A percentile compares a stretch with the other conserved stretches of the same genome.
Evolutionary conservation across 2,329 filamentous ascomycete genomes (phyloP).

Genomic region (Neonectria ditissima): DNA sequence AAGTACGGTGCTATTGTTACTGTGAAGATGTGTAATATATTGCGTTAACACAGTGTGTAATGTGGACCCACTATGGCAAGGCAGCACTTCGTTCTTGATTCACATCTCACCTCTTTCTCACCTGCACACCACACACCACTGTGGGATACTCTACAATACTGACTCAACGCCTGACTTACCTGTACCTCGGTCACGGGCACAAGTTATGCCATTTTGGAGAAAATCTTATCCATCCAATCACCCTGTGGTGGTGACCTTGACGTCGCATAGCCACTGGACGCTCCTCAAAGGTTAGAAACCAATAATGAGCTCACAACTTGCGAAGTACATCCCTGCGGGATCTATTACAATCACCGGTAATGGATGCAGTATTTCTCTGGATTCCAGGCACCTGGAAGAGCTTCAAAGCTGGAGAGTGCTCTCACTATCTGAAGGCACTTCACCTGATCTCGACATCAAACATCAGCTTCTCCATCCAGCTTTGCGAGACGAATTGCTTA

Average conservation of each 20-base stretch:
- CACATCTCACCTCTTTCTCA: background rate
- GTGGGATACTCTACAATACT: background rate
- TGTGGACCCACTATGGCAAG: background rate
- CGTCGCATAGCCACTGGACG: background rate
- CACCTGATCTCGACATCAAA: background rate
- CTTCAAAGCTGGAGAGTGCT: constrained; percentile 47
- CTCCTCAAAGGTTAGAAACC: background rate
- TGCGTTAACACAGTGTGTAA: background rate
- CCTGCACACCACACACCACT: background rate
- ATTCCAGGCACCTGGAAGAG: constrained; percentile 28
- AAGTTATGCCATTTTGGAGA: background rate
- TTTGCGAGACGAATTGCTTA: constrained; percentile 48
- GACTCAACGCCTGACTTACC: background rate
- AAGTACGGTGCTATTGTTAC: background rate
- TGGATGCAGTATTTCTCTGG: constrained; percentile 27
- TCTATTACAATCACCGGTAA: constrained; percentile 49
- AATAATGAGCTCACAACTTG: constrained; percentile 33
- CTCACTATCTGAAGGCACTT: constrained; percentile 32
- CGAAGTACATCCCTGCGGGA: constrained; percentile 56
- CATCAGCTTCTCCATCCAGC: constrained; percentile 27
- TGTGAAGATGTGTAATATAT: background rate
- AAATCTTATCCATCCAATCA: background rate
- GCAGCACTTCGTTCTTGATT: background rate
- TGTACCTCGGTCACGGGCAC: background rate
- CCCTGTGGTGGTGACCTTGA: constrained; percentile 1